phyloP scores from a whole-genome alignment of 2,329 filamentous ascomycete species.

The Aspergillus pseudonomiae region DNA sequence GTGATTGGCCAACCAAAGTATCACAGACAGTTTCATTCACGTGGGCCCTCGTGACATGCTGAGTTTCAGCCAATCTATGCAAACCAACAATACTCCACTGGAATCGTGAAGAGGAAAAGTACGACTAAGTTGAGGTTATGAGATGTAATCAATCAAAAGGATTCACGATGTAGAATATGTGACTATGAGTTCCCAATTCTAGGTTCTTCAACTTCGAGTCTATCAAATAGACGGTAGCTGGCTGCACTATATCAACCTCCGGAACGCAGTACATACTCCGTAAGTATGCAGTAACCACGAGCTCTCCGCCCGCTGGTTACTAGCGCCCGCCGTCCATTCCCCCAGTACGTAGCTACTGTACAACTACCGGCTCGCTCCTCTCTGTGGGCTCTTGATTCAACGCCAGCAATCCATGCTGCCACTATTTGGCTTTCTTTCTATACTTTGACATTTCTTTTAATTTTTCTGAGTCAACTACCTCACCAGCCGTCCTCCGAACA shows the following conservation, averaged over 20 bases:
- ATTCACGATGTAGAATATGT: background rate
- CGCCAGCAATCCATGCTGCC: background rate
- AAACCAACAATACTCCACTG: background rate
- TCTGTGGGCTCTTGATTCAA: constrained; percentile 4
- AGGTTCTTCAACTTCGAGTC: background rate
- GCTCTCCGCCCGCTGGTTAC: constrained; percentile 27
- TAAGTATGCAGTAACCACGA: constrained; percentile 20
- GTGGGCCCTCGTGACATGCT: constrained; percentile 21
- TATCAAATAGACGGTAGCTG: background rate
- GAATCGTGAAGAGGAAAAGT: background rate
- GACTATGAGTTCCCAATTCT: background rate
- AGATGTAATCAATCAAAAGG: background rate
- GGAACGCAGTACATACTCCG: constrained; percentile 1
- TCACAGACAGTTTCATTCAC: constrained; percentile 7
- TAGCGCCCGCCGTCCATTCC: constrained; percentile 27
- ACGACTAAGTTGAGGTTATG: background rate
- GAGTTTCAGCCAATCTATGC: background rate
- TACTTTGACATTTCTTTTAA: background rate
- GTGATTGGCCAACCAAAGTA: constrained; percentile 25
- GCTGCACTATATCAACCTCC: background rate
- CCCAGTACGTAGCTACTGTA: constrained; percentile 30
- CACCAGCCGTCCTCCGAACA: background rate
- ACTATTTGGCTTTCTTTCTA: background rate
- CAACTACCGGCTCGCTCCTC: constrained; percentile 20
- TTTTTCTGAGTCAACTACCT: background rate